A percentile compares a stretch with the other conserved stretches of the same genome.
Conservation (phyloP, 2,329 filamentous ascomycete genomes). For the Fusarium anguioides region DNA sequence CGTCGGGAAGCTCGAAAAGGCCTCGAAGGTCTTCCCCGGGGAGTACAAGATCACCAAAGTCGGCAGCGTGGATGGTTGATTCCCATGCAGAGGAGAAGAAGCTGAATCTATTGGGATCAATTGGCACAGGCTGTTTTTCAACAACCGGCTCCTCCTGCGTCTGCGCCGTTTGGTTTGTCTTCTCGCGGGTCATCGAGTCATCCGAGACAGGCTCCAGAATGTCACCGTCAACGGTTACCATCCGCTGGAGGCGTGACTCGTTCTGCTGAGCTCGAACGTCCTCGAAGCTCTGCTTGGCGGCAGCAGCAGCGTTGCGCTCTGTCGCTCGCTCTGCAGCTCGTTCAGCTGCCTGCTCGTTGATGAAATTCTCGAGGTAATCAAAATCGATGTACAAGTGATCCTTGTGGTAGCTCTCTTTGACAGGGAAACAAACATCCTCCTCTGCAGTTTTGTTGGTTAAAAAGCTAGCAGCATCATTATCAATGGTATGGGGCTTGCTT, state of each 20-base stretch:
- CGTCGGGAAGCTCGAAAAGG: slow-evolving; percentile 77
- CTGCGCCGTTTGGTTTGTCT: slow-evolving; percentile 51
- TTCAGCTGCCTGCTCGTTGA: slow-evolving; percentile 65
- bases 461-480: slow-evolving; percentile 70
- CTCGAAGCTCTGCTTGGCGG: slow-evolving; percentile 45
- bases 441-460: slow-evolving; percentile 78
- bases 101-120: slow-evolving; percentile 85
- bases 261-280: slow-evolving; percentile 48
- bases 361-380: slow-evolving; percentile 92
- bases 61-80: slow-evolving; percentile 89
- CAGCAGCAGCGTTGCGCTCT: slow-evolving; percentile 61
- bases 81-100: slow-evolving; percentile 98
- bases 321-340: slow-evolving; percentile 59
- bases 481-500: slow-evolving; percentile 69
- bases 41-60: slow-evolving; percentile 87
- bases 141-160: slow-evolving; percentile 41
- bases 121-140: slow-evolving; percentile 53
- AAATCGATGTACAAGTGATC: slow-evolving; percentile 89
- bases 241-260: slow-evolving; percentile 48
- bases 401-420: slow-evolving; percentile 72
- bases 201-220: slow-evolving; percentile 65
- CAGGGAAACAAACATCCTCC: slow-evolving; percentile 89
- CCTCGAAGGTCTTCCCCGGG: slow-evolving; percentile 91
- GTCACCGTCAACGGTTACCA: slow-evolving; percentile 67
- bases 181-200: slow-evolving; percentile 60